Evolutionary conservation across 768 basidiomycete species (phyloP).

Genomic region (Gyrodon lividus): DNA sequence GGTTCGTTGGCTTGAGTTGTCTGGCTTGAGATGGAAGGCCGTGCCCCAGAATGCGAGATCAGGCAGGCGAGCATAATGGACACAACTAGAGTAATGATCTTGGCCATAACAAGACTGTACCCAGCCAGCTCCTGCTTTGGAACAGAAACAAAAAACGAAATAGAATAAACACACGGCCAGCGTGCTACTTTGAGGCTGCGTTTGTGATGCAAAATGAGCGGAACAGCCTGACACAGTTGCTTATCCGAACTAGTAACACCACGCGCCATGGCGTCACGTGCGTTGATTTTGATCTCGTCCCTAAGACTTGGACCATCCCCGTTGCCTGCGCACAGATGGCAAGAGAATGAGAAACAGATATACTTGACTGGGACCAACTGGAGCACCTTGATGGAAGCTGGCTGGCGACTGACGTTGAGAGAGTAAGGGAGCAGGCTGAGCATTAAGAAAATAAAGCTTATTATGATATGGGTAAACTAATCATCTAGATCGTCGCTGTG

Average conservation of each 20-base stretch:
- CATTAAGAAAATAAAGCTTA: background rate
- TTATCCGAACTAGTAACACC: too few relatives aligned
- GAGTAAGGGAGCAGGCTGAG: slow-evolving; percentile 2
- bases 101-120: slow-evolving; percentile 2
- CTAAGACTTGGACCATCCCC: too few relatives aligned
- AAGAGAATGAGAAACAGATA: background rate
- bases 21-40: slow-evolving; percentile 1
- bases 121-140: background rate
- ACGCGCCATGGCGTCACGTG: too few relatives aligned
- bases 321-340: too few relatives aligned
- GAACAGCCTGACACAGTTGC: too few relatives aligned
- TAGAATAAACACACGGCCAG: slow-evolving; percentile 8
- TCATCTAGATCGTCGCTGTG: background rate
- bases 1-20: slow-evolving; percentile 2
- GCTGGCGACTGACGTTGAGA: background rate
- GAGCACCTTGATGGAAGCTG: background rate
- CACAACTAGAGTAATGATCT: background rate
- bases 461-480: background rate
- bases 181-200: slow-evolving; percentile 1
- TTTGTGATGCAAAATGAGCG: too few relatives aligned
- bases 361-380: too few relatives aligned
- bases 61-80: slow-evolving; percentile 12
- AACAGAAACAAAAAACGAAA: background rate
- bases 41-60: slow-evolving; percentile 4
- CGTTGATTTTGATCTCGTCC: too few relatives aligned